Evolutionary conservation across 2,329 filamentous ascomycete species (phyloP), one percentile per base, ranked within the genome.

Genomic region (Epichloe typhina): DNA sequence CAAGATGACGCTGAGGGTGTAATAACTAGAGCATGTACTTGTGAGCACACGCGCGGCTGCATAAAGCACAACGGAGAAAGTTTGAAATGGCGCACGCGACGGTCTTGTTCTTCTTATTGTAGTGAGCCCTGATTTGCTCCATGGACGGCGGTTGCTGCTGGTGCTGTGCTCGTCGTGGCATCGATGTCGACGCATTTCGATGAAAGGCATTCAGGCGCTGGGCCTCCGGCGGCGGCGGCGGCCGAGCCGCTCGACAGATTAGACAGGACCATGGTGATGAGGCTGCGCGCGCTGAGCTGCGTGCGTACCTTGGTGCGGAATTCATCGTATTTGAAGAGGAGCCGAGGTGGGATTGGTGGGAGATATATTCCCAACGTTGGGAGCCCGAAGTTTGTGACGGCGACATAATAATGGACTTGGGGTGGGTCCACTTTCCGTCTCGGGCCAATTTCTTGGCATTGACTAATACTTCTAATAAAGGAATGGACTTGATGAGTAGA

Each of bases 1-100:
- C 49, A 93, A 69, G 52, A 91, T 88, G 54, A 88, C 72, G 63
- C 84, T 88, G 55, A 90, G 67, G 13, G 82, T 79, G 64, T 91
- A 93, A 70, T 81, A 84, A 66, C 82, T 86, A 23, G 23, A 50
- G 21, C 11, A 26, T 17, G 13, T 19, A 9, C 9, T 31, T 44
- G 44, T 46, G 12, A 47, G 43, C 37, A 35, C 19, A 26, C 35
- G 13, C 41, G 9, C 17, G 13, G 31, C 8, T 5, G 36, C 35
- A 40, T 4, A n/a, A 12, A 15, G 43, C 3, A 17, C 23, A 38
- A 21, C 21, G 15, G 17, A 9, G 5, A 17, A 3, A 8, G 12
- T 17, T 3, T 9, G 17, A n/a, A 8, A 8, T 21, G 26, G 17
- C 63, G 52, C 66, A 69, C 68, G 64, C 65, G 62, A 63, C 82